Evolutionary conservation across 495 filamentous ascomycete species (phyloP).

Genomic region (Penicillium roqueforti): DNA sequence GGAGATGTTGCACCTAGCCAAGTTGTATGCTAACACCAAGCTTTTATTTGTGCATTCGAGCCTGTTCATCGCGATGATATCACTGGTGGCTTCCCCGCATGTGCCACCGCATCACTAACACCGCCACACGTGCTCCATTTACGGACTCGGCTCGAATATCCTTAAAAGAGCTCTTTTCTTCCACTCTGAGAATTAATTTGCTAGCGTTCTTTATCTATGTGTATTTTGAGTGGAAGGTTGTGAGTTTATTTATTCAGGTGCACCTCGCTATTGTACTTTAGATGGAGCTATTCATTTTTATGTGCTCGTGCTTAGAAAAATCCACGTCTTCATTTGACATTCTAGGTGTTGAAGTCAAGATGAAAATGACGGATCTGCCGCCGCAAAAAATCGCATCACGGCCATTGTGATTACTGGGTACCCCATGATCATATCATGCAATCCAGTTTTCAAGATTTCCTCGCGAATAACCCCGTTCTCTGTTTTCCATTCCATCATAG

Average conservation of each 20-base stretch:
- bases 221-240: too few species aligned
- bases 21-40: neutral
- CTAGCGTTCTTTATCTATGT: too few species aligned
- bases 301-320: neutral
- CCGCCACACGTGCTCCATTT: neutral
- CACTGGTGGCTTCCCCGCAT: slow-evolving; percentile 25
- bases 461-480: slow-evolving; percentile 43
- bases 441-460: slow-evolving; percentile 47
- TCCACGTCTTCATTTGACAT: neutral
- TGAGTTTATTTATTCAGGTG: neutral
- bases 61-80: slow-evolving; percentile 21
- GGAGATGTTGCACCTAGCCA: neutral
- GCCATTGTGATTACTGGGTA: slow-evolving; percentile 47
- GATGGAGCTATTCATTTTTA: too few species aligned
- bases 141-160: neutral
- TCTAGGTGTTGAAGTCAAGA: slow-evolving; percentile 7
- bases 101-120: slow-evolving; percentile 4
- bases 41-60: neutral
- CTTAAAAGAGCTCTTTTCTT: neutral
- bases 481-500: slow-evolving; percentile 43
- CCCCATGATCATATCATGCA: slow-evolving; percentile 52
- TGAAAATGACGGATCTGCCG: slow-evolving; percentile 20
- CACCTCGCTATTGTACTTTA: too few species aligned
- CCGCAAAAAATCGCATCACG: slow-evolving; percentile 38
- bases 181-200: too few species aligned